These are phyloP conservation scores for Xylogone sp. DNA, from an alignment of 2,329 filamentous ascomycete genomes.

Conservation along the genomic window DNA sequence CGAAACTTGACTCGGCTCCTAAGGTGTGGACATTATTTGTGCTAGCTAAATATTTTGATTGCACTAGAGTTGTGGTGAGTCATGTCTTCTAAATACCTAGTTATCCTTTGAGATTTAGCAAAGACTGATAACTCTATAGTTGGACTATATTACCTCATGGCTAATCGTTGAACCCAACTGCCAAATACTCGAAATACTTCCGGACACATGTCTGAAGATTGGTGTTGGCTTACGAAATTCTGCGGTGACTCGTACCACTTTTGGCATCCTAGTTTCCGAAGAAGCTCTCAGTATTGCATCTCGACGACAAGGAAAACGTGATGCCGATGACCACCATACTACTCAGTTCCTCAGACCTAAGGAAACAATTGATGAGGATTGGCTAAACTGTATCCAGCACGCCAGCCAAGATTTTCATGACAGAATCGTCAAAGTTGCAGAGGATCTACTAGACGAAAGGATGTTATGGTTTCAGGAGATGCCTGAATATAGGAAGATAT, in stretches of 20 bases:
- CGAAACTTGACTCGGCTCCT: slow-evolving; percentile 59
- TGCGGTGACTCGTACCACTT: slow-evolving; percentile 44
- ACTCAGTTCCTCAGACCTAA: slow-evolving; percentile 42
- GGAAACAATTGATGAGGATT: slow-evolving; percentile 48
- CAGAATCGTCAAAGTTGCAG: slow-evolving; percentile 35
- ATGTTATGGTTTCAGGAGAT: slow-evolving; percentile 35
- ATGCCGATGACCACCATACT: neutral
- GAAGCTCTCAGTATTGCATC: slow-evolving; percentile 40
- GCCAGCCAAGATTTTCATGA: slow-evolving; percentile 50
- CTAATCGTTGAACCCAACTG: slow-evolving; percentile 50
- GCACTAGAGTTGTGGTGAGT: slow-evolving; percentile 39
- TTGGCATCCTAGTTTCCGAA: slow-evolving; percentile 60
- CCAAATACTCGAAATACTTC: slow-evolving; percentile 58
- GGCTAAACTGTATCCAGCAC: slow-evolving; percentile 54
- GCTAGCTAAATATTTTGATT: slow-evolving; percentile 56
- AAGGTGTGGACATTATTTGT: slow-evolving; percentile 65
- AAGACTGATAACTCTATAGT: too few species aligned
- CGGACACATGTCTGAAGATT: slow-evolving; percentile 58
- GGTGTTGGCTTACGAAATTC: slow-evolving; percentile 43
- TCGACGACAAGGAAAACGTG: neutral
- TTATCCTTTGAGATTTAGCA: neutral
- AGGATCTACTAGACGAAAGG: slow-evolving; percentile 27
- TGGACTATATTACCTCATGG: slow-evolving; percentile 53
- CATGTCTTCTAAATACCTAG: slow-evolving; percentile 1
- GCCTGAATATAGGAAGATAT: slow-evolving; percentile 26